A percentile compares a stretch with the other conserved stretches of the same genome.
Conservation (phyloP, 495 filamentous ascomycete genomes). For the Aspergillus nidulans region DNA sequence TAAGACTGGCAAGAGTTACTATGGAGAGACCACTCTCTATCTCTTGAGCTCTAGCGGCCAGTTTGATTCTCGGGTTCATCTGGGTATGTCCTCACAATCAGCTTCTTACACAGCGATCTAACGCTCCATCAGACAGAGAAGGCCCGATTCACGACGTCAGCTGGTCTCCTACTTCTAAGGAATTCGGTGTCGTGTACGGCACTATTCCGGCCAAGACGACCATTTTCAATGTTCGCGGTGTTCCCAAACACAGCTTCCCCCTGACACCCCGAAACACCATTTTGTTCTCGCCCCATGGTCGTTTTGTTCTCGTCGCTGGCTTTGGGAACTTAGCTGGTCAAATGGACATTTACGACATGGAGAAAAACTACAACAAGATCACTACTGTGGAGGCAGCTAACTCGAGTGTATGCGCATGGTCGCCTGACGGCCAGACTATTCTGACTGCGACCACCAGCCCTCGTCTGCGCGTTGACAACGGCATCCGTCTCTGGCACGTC, state of each 20-base stretch:
- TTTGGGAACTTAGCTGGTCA: conserved; percentile 97
- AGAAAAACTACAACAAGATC: conserved; percentile 85
- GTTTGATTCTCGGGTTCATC: conserved; percentile 84
- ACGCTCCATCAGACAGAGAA: conserved; percentile 69
- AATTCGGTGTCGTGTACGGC: conserved; percentile 95
- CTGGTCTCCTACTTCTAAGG: conserved; percentile 96
- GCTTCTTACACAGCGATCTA: neutral
- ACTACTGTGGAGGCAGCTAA: conserved; percentile 94
- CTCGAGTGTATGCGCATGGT: conserved; percentile 92
- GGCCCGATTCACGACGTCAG: conserved; percentile 96
- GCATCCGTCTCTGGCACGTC: conserved; percentile 91
- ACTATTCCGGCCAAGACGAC: conserved; percentile 98
- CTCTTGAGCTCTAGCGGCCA: conserved; percentile 85
- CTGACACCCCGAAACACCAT: conserved; percentile 90
- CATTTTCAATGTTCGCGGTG: conserved; percentile 85
- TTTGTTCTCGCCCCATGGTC: conserved; percentile 87
- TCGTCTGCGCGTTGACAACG: conserved; percentile 92
- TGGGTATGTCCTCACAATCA: conserved; percentile 49
- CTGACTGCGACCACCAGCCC: conserved; percentile 96
- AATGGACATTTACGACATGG: conserved; percentile 95
- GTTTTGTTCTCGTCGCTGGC: conserved; percentile 88
- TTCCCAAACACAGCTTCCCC: conserved; percentile 74
- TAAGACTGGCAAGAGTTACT: conserved; percentile 96
- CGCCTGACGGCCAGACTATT: conserved; percentile 89
- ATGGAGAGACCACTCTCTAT: conserved; percentile 97